Evolutionary conservation across 345 rosid species (phyloP), one percentile per base, ranked within the genome.

Genomic region (Sisymbrium altissimum): DNA sequence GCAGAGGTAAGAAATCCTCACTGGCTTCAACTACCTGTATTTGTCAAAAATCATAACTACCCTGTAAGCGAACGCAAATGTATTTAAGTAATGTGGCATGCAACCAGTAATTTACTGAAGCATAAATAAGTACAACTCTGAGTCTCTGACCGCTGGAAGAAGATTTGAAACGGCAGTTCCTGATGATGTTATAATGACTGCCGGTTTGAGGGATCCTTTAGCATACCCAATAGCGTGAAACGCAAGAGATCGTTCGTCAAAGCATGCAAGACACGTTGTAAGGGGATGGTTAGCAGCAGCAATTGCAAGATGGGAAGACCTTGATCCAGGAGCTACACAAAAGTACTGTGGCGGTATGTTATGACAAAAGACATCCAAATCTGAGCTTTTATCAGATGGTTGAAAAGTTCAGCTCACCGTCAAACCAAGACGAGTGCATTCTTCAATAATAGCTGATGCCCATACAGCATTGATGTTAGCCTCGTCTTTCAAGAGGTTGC

Each of bases 141-240:
- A 94, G 30, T 71, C 25, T 23, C 25, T 93, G 73, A 94, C 98
- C 80, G 98, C 97, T 59, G 98, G 98, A 80, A 89, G 83, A 84
- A 94, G 98, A 83, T 94, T 94, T 70, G 98, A 94, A 67, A 91
- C 96, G 32, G 98, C 98, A 54, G 98, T 94, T 81, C 98, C 98
- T 58, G 98, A 94, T 32, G 98, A 82, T 41, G 97, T 94, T 81
- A 94, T 86, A 72, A 94, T 72, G 39, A 89, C 90, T 7, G 98
- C 97, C 1, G 94, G 96, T 78, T 79, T 87, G 21, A 76, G 83
- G 74, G 96, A 84, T 52, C 96, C 98, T 84, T 86, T 88, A 67
- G 93, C 89, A 82, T 88, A 91, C 55, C 98, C 98, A 71, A 91
- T 81, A 70, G 96, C 98, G 67, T 91, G 97, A 86, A 86, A 94